Evolutionary conservation across 148 eudicot genomes (phyloP).

Genomic region (Camellia granthamiana): DNA sequence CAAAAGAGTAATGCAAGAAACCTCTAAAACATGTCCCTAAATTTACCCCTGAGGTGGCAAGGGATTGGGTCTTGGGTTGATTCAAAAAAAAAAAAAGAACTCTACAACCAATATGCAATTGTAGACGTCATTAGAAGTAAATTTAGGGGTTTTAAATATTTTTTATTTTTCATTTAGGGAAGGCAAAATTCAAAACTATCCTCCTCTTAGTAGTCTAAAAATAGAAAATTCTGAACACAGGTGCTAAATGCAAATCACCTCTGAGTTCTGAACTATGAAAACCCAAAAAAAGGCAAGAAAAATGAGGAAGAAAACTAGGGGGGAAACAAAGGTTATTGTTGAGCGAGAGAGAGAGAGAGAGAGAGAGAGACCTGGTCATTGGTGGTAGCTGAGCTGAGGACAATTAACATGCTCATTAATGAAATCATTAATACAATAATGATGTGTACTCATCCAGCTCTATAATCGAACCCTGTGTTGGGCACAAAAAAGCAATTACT

Average conservation of each 20-base stretch:
- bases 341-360: background rate
- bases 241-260: background rate
- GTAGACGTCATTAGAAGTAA: too few relatives aligned
- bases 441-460: background rate
- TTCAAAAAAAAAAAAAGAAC: too few relatives aligned
- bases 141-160: too few relatives aligned
- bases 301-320: background rate
- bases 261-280: background rate
- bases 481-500: constrained; percentile 1
- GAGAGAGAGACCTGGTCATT: background rate
- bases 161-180: background rate
- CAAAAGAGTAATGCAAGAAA: too few relatives aligned
- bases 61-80: too few relatives aligned
- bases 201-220: background rate
- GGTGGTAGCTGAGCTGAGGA: constrained; percentile 3
- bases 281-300: background rate
- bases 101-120: too few relatives aligned
- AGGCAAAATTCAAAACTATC: background rate
- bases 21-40: too few relatives aligned
- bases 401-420: background rate
- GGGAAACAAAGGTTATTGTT: background rate
- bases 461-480: background rate
- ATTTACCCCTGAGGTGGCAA: too few relatives aligned
- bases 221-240: background rate
- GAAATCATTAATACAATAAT: background rate